Conservation (phyloP, 768 basidiomycete genomes). For the Gymnopilus dilepis region DNA sequence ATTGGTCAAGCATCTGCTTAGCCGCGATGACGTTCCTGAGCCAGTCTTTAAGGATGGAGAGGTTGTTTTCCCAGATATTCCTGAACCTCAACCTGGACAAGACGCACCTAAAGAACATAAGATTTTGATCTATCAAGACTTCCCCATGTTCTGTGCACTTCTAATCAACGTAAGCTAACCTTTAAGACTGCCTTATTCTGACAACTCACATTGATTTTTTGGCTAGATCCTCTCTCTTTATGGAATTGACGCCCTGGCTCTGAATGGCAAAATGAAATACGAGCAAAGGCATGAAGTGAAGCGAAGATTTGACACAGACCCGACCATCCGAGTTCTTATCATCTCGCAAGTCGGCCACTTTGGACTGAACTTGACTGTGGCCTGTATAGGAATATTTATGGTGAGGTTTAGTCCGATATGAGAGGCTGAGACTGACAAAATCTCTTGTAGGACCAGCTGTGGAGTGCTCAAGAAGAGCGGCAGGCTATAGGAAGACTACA, state of each 20-base stretch:
- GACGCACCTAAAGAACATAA: neutral
- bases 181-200: neutral
- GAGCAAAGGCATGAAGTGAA: neutral
- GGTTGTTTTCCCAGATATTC: slow-evolving; percentile 9
- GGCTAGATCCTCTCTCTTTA: slow-evolving; percentile 17
- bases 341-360: slow-evolving; percentile 16
- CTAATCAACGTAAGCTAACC: slow-evolving; percentile 19
- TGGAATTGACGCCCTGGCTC: neutral
- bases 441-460: slow-evolving; percentile 22
- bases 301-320: slow-evolving; percentile 2
- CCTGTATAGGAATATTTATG: slow-evolving; percentile 8
- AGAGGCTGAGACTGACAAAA: neutral
- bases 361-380: slow-evolving; percentile 16
- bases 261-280: slow-evolving; percentile 11
- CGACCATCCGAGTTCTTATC: slow-evolving; percentile 11
- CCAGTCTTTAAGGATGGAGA: slow-evolving; percentile 18
- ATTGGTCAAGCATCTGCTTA: slow-evolving; percentile 12
- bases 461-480: slow-evolving; percentile 30
- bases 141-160: slow-evolving; percentile 18
- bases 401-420: slow-evolving; percentile 4
- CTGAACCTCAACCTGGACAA: neutral
- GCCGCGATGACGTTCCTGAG: slow-evolving; percentile 15
- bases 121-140: slow-evolving; percentile 28
- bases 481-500: slow-evolving; percentile 30
- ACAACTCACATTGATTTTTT: neutral